Evolutionary conservation across 1,284 basidiomycete species (phyloP).

Genomic region (Pseudomicrostroma phylloplanum): DNA sequence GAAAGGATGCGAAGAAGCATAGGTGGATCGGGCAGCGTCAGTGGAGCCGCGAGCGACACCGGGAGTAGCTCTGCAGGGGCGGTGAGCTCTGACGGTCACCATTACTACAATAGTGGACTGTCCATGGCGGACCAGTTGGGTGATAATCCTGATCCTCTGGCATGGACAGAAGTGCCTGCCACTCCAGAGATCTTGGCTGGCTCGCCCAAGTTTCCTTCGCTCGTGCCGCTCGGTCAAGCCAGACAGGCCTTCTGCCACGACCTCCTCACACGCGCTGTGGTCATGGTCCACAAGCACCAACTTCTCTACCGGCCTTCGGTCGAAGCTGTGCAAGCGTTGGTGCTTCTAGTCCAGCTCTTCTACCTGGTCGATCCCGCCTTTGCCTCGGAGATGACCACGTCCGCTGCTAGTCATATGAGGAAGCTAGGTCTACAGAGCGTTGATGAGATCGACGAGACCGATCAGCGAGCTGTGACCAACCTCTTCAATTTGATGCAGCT

Average conservation of each 20-base stretch:
- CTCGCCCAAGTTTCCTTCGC: background rate
- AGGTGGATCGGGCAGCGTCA: background rate
- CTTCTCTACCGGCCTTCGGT: slow-evolving; percentile 32
- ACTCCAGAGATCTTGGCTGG: background rate
- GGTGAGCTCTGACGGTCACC: background rate
- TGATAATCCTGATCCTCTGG: background rate
- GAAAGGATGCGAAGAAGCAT: background rate
- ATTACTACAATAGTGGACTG: background rate
- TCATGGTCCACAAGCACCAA: slow-evolving; percentile 41
- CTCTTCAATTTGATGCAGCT: slow-evolving; percentile 26
- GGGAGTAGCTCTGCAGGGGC: background rate
- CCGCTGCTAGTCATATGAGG: slow-evolving; percentile 14
- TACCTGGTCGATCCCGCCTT: slow-evolving; percentile 18
- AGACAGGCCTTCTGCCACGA: slow-evolving; percentile 40
- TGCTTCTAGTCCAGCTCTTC: slow-evolving; percentile 32
- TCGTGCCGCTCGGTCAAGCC: slow-evolving; percentile 31
- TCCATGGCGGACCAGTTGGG: background rate
- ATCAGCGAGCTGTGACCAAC: slow-evolving; percentile 18
- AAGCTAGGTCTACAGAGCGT: slow-evolving; percentile 12
- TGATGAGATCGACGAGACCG: slow-evolving; percentile 19
- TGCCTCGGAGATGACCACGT: slow-evolving; percentile 8
- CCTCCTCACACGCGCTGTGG: slow-evolving; percentile 34
- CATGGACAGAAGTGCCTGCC: background rate
- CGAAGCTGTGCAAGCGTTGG: slow-evolving; percentile 29
- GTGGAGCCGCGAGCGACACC: background rate